Evolutionary conservation across 352 stramenopile species (phyloP).

Genomic region (Detonula confervacea): DNA sequence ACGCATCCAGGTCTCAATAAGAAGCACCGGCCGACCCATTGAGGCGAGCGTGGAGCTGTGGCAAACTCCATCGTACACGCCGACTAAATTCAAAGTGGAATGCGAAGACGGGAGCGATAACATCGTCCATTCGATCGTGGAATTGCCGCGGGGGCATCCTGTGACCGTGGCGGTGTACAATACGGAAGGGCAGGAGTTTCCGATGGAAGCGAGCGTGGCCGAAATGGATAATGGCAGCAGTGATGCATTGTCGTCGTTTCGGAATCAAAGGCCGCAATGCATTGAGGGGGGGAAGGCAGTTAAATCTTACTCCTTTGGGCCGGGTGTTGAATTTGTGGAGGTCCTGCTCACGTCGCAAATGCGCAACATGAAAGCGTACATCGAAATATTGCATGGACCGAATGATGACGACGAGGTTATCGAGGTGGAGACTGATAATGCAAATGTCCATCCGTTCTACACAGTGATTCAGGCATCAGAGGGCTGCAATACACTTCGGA

Average conservation of each 20-base stretch:
- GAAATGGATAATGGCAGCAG: background rate
- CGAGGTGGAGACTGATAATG: slow-evolving; percentile 3
- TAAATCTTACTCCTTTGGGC: background rate
- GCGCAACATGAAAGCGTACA: slow-evolving; percentile 1
- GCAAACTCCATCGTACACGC: slow-evolving; percentile 9
- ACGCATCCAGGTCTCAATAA: slow-evolving; percentile 9
- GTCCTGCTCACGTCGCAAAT: background rate
- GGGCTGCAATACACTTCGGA: slow-evolving; percentile 5
- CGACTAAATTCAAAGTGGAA: slow-evolving; percentile 15
- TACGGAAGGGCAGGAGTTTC: slow-evolving; percentile 12
- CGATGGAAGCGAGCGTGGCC: slow-evolving; percentile 6
- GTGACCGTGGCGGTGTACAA: slow-evolving; percentile 15
- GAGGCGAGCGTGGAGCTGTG: slow-evolving; percentile 10
- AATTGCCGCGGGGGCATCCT: background rate
- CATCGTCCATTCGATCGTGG: slow-evolving; percentile 12
- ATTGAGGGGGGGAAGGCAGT: background rate
- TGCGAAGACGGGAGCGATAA: slow-evolving; percentile 16
- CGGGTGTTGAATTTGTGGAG: background rate
- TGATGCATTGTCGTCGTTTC: background rate
- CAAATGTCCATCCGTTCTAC: slow-evolving; percentile 11
- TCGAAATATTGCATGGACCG: slow-evolving; percentile 1
- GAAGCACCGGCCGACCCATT: background rate
- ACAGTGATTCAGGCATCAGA: slow-evolving; percentile 2
- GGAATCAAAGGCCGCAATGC: background rate
- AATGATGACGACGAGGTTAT: slow-evolving; percentile 10